These are phyloP conservation scores for Neurospora sp. DNA, from an alignment of 495 filamentous ascomycete genomes.

Conservation along the genomic window DNA sequence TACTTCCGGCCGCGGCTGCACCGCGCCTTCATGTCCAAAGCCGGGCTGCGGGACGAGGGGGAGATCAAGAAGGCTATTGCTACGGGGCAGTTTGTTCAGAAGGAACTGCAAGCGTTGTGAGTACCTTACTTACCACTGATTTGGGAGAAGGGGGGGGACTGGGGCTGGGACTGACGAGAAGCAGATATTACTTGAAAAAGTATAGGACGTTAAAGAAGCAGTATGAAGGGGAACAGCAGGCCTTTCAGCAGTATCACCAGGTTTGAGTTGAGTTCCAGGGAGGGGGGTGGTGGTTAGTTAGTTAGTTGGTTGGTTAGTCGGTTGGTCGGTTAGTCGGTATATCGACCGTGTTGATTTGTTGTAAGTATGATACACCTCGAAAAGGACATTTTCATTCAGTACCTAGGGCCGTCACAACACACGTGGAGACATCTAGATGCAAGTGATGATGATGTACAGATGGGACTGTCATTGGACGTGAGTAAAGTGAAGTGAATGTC, in stretches of 20 bases:
- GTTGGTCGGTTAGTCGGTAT: not conserved
- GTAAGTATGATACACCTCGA: no score
- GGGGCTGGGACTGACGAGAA: not conserved
- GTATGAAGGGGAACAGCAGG: not conserved
- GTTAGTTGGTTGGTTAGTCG: no score
- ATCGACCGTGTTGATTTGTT: not conserved
- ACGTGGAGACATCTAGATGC: no score
- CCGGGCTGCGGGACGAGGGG: slow-evolving; percentile 56
- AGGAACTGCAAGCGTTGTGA: slow-evolving; percentile 20
- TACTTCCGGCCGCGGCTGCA: slow-evolving; percentile 79
- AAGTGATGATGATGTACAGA: no score
- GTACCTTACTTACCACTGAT: not conserved
- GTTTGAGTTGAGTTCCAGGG: not conserved
- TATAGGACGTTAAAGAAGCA: slow-evolving; percentile 74
- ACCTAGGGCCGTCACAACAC: no score
- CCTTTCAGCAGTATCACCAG: not conserved
- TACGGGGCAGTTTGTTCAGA: slow-evolving; percentile 79
- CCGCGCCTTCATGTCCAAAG: slow-evolving; percentile 70
- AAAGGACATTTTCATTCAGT: no score
- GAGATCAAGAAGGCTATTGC: slow-evolving; percentile 67
- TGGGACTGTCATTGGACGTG: no score
- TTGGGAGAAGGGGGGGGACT: no score
- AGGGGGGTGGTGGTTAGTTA: no score
- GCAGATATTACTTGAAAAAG: slow-evolving; percentile 87
- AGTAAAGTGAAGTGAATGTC: no score